Base-by-base conservation (phyloP, 2,329 filamentous ascomycete species). In the Fusarium nisikadoi region DNA sequence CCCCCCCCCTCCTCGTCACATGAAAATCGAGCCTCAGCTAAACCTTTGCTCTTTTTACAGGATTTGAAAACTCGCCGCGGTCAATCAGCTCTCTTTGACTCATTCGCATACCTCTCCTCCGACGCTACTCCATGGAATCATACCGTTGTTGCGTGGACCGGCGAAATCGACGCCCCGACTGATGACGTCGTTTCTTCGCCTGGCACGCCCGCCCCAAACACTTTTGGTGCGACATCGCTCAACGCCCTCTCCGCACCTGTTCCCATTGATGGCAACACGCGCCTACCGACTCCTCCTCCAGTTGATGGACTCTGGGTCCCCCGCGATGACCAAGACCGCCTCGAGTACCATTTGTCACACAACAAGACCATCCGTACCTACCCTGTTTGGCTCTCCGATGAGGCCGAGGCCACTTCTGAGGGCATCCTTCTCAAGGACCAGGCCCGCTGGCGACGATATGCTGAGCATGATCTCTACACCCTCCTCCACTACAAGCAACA, bases 401-500 rank as follows among this genome's bases (percentile, higher is more conserved):
- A 94, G 74, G 85, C 87, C 25, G 92, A 95, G 72, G 87, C 89
- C 11, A 80, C 82, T 47, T 86, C 89, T 1, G 88, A 93, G 39
- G 93, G 94, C 42, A 89, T 95, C 56, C 85, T 89, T 41, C 85
- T 98, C 72, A 93, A 92, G 75, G 93, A 97, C 76, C 95, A 98
- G 83, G 86, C 87, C 36, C 88, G 94, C 72, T 98, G 96, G 95
- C 89, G 94, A 71, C 89, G 93, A 43, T 98, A 96, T 81, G 94
- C 95, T 20, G 94, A 98, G 83, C 91, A 95, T 79, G 93, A 97
- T 76, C 86, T 98, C 33, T 98, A 97, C 83, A 94, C 94, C 2
- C 88, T 98, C 14, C 94, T 98, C 80, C 95, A 98, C 83, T 98
- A 98, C 86, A 97, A 97, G 83, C 94, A 96, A 79, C 93, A 97